Evolutionary conservation across 306 rosid species (phyloP).

Genomic region (Glycine soja): DNA sequence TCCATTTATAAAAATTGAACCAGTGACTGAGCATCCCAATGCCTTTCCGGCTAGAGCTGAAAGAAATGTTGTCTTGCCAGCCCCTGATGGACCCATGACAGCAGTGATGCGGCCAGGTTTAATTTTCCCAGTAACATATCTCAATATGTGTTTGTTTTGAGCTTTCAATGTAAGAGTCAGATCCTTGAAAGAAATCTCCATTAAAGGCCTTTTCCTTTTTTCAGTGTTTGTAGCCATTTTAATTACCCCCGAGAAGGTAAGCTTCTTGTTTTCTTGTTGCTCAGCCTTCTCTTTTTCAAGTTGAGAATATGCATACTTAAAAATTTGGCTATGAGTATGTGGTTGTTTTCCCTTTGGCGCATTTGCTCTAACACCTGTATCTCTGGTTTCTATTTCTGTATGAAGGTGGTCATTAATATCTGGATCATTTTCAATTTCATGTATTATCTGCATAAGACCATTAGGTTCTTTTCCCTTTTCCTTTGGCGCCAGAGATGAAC

Average conservation of each 20-base stretch:
- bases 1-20: slow-evolving; percentile 85
- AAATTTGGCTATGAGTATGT: slow-evolving; percentile 76
- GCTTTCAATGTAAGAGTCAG: slow-evolving; percentile 86
- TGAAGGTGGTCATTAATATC: slow-evolving; percentile 53
- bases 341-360: slow-evolving; percentile 66
- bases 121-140: slow-evolving; percentile 86
- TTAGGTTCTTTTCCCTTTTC: slow-evolving; percentile 55
- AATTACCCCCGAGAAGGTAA: slow-evolving; percentile 87
- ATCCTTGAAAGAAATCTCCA: slow-evolving; percentile 90
- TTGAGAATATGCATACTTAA: slow-evolving; percentile 84
- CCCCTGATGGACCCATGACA: slow-evolving; percentile 99
- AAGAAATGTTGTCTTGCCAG: slow-evolving; percentile 95
- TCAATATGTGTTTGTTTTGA: slow-evolving; percentile 74
- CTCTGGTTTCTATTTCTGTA: slow-evolving; percentile 54
- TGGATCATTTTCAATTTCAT: slow-evolving; percentile 71
- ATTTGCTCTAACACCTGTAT: slow-evolving; percentile 37
- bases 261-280: slow-evolving; percentile 73
- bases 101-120: slow-evolving; percentile 95
- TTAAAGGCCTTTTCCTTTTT: slow-evolving; percentile 72
- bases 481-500: slow-evolving; percentile 53
- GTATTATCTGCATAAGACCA: slow-evolving; percentile 58
- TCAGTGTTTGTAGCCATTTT: slow-evolving; percentile 73
- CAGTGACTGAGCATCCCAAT: slow-evolving; percentile 75
- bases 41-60: slow-evolving; percentile 95
- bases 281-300: slow-evolving; percentile 95